Percentiles rank a stretch among this genome's conserved stretches.
phyloP scores from a whole-genome alignment of 306 rosid genomes.

The Prosopis cineraria region DNA sequence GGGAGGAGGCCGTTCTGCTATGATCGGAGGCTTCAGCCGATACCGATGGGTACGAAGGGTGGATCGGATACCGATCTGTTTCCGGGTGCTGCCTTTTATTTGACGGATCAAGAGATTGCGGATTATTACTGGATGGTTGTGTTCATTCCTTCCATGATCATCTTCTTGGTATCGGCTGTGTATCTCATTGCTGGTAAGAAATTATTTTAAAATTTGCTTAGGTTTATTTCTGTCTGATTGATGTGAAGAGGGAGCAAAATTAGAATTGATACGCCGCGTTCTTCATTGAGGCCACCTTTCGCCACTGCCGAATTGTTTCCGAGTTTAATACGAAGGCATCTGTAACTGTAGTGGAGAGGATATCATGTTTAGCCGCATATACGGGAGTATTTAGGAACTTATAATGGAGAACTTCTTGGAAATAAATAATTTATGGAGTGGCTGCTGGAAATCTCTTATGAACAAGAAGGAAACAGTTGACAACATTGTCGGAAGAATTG shows the following conservation, averaged over 20 bases:
- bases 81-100: constrained; percentile 62
- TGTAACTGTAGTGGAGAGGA: background rate
- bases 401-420: background rate
- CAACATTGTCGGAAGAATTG: background rate
- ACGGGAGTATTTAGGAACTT: constrained; percentile 1
- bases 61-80: constrained; percentile 60
- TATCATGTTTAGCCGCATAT: background rate
- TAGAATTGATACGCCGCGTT: background rate
- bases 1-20: constrained; percentile 72
- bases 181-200: constrained; percentile 83
- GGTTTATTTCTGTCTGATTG: background rate
- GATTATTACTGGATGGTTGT: constrained; percentile 93
- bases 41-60: constrained; percentile 56
- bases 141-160: constrained; percentile 71
- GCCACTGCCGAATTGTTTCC: background rate
- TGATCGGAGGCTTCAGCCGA: constrained; percentile 63
- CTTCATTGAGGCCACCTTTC: background rate
- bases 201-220: background rate
- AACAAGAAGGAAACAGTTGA: constrained; percentile 1
- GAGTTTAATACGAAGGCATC: background rate
- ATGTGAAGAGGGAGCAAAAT: constrained; percentile 4
- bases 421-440: background rate
- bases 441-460: constrained; percentile 2
- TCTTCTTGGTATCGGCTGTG: constrained; percentile 57
- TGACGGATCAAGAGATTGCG: constrained; percentile 84